phyloP scores from a whole-genome alignment of 78 protist species.

The Dictyostelium discoideum region dicty_2.7 NC_007091.3:419501-420000 shows the following conservation, averaged over 20 bases:
- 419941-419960: no score
- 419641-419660: constrained; percentile 28
- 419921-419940: no score
- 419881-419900: background rate
- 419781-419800: background rate
- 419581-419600: constrained; percentile 42
- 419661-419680: constrained; percentile 13
- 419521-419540: background rate
- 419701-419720: constrained; percentile 37
- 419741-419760: constrained; percentile 66
- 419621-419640: constrained; percentile 51
- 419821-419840: background rate
- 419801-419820: background rate
- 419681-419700: constrained; percentile 24
- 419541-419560: background rate
- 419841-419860: background rate
- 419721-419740: constrained; percentile 43
- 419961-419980: no score
- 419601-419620: constrained; percentile 56
- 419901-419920: no score
- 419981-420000: no score
- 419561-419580: constrained; percentile 13
- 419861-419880: background rate
- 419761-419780: constrained; percentile 49
- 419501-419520: constrained; percentile 7